Percentiles rank a stretch among this genome's conserved stretches.
Conservation (phyloP, 2,329 filamentous ascomycete species). For the Colletotrichum spinosum region DNA sequence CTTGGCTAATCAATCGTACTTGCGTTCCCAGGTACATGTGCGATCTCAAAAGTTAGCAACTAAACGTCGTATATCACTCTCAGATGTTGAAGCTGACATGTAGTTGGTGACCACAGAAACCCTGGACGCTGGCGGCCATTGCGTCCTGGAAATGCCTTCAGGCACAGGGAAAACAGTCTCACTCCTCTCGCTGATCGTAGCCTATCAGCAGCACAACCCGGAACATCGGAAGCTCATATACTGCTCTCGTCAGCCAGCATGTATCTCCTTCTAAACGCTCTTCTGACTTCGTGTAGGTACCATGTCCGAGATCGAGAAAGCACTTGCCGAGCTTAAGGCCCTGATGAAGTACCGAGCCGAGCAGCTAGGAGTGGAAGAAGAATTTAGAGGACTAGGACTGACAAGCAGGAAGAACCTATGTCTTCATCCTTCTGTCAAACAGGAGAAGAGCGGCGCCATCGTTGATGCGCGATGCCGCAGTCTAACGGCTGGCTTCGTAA, state of each 20-base stretch:
- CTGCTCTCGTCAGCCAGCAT: constrained; percentile 78
- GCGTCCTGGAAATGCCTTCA: constrained; percentile 98
- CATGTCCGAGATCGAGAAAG: constrained; percentile 99
- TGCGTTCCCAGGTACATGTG: constrained; percentile 62
- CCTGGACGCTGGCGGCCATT: constrained; percentile 93
- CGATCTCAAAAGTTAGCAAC: constrained; percentile 63
- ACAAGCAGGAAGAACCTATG: constrained; percentile 98
- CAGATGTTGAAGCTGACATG: constrained; percentile 1
- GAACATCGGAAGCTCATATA: constrained; percentile 97
- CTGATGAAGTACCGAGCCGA: constrained; percentile 95
- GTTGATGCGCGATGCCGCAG: constrained; percentile 97
- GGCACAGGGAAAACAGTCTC: constrained; percentile 98
- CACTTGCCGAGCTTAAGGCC: constrained; percentile 87
- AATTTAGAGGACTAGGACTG: constrained; percentile 90
- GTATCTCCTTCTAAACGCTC: not conserved
- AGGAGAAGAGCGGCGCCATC: constrained; percentile 93
- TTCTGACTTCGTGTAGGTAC: constrained; percentile 67
- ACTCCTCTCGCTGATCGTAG: constrained; percentile 92
- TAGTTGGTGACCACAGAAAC: constrained; percentile 63
- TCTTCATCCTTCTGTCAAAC: constrained; percentile 93
- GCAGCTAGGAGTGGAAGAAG: constrained; percentile 89
- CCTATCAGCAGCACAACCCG: constrained; percentile 94
- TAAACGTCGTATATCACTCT: not conserved
- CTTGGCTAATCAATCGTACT: constrained; percentile 12
- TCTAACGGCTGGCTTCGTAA: constrained; percentile 95